These are phyloP conservation scores for Wickerhamiella alocasiicola DNA, from an alignment of 805 yeast species.

Conservation along the genomic window DNA sequence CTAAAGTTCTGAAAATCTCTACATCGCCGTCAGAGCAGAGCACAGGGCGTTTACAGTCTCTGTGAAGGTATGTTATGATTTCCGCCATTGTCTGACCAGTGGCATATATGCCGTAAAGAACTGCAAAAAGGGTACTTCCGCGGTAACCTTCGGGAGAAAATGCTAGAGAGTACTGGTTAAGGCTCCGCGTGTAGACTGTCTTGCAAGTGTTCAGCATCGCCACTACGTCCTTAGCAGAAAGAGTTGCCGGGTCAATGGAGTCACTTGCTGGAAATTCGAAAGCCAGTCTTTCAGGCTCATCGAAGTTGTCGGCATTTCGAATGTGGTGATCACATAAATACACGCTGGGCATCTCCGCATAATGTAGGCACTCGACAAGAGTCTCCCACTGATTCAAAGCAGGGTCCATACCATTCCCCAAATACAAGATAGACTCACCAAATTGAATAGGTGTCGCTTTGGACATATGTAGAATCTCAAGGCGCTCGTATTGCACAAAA, in stretches of 20 bases:
- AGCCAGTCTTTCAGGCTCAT: not conserved
- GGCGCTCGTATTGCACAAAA: constrained; percentile 56
- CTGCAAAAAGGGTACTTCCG: constrained; percentile 65
- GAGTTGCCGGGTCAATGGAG: constrained; percentile 35
- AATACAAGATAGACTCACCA: constrained; percentile 43
- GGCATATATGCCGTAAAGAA: constrained; percentile 61
- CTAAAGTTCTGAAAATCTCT: constrained; percentile 49
- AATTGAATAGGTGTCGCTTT: constrained; percentile 47
- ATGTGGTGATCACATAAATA: constrained; percentile 20
- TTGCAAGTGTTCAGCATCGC: constrained; percentile 50
- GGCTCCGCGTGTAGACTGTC: constrained; percentile 37
- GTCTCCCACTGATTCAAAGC: constrained; percentile 25
- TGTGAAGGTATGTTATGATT: constrained; percentile 54
- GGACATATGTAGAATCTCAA: constrained; percentile 78
- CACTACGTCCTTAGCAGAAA: constrained; percentile 25
- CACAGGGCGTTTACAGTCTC: constrained; percentile 59
- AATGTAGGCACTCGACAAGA: constrained; percentile 27
- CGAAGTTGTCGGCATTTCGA: constrained; percentile 14
- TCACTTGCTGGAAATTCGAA: constrained; percentile 12
- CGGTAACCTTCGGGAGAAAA: constrained; percentile 89
- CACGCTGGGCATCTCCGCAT: constrained; percentile 20
- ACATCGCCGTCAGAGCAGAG: constrained; percentile 73
- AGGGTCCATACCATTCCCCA: constrained; percentile 68
- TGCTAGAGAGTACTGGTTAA: constrained; percentile 35
- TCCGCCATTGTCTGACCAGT: constrained; percentile 48